Conservation (phyloP, 2,329 filamentous ascomycete genomes). For the Apiospora malaysiana region DNA sequence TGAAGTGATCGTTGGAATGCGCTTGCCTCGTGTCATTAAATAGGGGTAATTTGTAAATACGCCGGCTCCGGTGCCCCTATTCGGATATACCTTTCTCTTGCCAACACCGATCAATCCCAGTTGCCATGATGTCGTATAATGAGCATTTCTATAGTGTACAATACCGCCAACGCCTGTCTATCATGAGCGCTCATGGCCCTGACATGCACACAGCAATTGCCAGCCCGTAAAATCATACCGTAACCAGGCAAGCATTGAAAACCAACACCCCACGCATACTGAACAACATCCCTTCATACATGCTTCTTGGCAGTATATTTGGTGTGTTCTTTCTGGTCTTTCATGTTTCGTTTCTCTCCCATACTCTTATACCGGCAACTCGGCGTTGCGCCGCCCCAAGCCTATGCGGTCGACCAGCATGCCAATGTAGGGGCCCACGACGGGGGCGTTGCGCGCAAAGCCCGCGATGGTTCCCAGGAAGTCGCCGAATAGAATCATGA, state of each 20-base stretch:
- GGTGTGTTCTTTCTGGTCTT: not conserved
- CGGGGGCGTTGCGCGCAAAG: constrained; percentile 83
- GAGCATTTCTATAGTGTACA: constrained; percentile 25
- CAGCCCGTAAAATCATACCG: not conserved
- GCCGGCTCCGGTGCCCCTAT: not conserved
- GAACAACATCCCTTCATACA: not conserved
- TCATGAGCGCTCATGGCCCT: constrained; percentile 6
- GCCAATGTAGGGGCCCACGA: constrained; percentile 87
- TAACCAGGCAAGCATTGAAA: not conserved
- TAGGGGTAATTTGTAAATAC: constrained; percentile 11
- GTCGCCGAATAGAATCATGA: constrained; percentile 92
- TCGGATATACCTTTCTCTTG: constrained; percentile 1
- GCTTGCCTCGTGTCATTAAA: not conserved
- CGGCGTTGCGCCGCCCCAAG: constrained; percentile 71
- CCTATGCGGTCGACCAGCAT: constrained; percentile 73
- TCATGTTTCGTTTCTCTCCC: constrained; percentile 22
- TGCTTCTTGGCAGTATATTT: not conserved
- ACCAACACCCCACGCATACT: not conserved
- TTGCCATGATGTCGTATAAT: not conserved
- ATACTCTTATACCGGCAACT: constrained; percentile 71
- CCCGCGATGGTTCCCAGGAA: constrained; percentile 91
- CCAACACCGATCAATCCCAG: not conserved
- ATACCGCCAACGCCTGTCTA: constrained; percentile 25
- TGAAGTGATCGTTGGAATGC: not conserved
- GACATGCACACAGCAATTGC: not conserved